A percentile compares a stretch with the other conserved stretches of the same genome.
Conservation (phyloP, 2,329 filamentous ascomycete genomes). For the Trichoderma hamatum region DNA sequence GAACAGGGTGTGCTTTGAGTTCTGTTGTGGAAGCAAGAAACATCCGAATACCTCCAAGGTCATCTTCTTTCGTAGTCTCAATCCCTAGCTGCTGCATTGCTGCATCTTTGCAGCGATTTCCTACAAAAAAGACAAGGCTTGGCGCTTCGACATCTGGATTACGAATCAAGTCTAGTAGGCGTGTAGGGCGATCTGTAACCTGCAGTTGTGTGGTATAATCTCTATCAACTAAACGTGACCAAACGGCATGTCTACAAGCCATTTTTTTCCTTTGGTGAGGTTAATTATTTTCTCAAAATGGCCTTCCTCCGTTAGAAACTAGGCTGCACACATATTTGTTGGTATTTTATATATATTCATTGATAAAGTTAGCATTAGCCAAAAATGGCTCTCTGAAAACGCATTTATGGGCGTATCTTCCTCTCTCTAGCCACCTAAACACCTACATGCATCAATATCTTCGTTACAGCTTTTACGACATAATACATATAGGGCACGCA, state of each 20-base stretch:
- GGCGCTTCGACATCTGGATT: neutral
- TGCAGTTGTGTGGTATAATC: conserved; percentile 2
- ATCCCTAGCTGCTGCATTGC: conserved; percentile 2
- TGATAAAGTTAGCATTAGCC: no score
- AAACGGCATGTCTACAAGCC: conserved; percentile 12
- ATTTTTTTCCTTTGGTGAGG: neutral
- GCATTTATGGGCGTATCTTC: no score
- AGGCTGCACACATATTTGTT: no score
- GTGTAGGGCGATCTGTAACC: conserved; percentile 16
- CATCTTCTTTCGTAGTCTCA: neutral
- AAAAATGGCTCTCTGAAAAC: no score
- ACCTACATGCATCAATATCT: no score
- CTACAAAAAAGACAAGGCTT: conserved; percentile 9
- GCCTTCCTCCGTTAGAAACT: no score
- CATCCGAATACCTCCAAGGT: conserved; percentile 1
- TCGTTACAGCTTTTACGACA: no score
- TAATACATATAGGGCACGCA: no score
- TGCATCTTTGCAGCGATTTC: conserved; percentile 4
- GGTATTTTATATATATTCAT: no score
- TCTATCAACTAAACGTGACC: conserved; percentile 4
- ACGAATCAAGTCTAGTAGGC: neutral
- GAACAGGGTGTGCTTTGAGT: neutral
- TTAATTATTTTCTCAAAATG: neutral
- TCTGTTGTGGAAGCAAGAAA: neutral
- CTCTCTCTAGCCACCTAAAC: no score